These are phyloP conservation scores for Sesbania bispinosa DNA, from an alignment of 306 rosid species.

Conservation along the genomic window DNA sequence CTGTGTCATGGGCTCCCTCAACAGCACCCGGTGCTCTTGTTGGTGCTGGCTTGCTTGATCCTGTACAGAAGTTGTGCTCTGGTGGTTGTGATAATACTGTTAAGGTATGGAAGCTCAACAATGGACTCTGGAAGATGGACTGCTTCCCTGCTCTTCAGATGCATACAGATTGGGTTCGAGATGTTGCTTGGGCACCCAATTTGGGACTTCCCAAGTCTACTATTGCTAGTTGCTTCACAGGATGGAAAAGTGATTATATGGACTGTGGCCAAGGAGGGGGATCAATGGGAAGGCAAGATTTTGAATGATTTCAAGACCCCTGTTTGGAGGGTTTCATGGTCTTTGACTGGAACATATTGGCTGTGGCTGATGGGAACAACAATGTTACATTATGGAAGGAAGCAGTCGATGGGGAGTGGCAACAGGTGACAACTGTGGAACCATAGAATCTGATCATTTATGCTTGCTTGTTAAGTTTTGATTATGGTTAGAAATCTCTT, in stretches of 20 bases:
- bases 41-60: constrained; percentile 66
- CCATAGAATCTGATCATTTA: constrained; percentile 38
- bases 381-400: constrained; percentile 72
- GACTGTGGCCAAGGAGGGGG: constrained; percentile 80
- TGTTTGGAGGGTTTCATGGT: constrained; percentile 78
- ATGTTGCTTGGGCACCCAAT: constrained; percentile 82
- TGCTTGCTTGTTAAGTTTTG: constrained; percentile 8
- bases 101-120: constrained; percentile 68
- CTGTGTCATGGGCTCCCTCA: constrained; percentile 83
- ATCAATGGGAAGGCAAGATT: constrained; percentile 74
- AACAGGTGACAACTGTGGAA: constrained; percentile 73
- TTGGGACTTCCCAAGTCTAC: constrained; percentile 80
- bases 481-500: constrained; percentile 19
- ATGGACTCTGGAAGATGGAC: constrained; percentile 80
- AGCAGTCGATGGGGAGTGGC: constrained; percentile 76
- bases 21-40: constrained; percentile 66
- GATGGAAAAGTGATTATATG: constrained; percentile 71
- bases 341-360: constrained; percentile 72
- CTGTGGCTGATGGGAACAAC: constrained; percentile 79
- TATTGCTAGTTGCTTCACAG: constrained; percentile 70
- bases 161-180: constrained; percentile 80
- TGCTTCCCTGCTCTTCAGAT: constrained; percentile 73
- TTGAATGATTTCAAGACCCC: constrained; percentile 71
- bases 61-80: constrained; percentile 70
- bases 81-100: constrained; percentile 79